These are phyloP conservation scores for Protostelium mycophagum DNA, from an alignment of 78 protist species.

Conservation along the genomic window DNA sequence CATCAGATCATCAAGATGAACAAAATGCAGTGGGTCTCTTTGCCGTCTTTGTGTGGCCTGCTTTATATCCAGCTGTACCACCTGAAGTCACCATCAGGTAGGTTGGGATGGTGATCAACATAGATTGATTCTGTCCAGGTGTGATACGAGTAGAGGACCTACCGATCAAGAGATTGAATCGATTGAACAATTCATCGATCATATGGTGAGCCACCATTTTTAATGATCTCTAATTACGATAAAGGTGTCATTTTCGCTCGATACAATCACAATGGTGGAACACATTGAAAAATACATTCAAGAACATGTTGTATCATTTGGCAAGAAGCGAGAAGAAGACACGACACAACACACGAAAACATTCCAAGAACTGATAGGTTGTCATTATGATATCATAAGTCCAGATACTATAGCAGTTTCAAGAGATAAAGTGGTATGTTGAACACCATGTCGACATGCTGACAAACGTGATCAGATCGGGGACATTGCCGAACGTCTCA, in stretches of 20 bases:
- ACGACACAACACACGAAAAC: background rate
- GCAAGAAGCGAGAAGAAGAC: background rate
- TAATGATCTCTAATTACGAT: background rate
- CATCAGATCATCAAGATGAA: background rate
- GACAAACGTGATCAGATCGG: background rate
- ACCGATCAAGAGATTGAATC: background rate
- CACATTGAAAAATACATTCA: background rate
- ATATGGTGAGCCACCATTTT: background rate
- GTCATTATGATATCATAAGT: background rate
- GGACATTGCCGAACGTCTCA: background rate
- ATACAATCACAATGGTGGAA: background rate
- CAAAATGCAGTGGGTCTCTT: background rate
- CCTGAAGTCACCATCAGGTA: background rate
- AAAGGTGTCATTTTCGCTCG: background rate
- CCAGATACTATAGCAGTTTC: background rate
- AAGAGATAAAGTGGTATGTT: background rate
- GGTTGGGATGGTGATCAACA: background rate
- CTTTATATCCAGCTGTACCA: background rate
- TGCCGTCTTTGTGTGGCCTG: background rate
- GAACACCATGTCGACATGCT: no score
- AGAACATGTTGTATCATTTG: background rate
- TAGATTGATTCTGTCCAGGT: background rate
- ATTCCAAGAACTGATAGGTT: background rate
- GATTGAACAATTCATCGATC: background rate
- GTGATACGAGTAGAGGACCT: background rate